Evolutionary conservation across 2,329 filamentous ascomycete species (phyloP).

Genomic region (Neofusicoccum umdonicola): DNA sequence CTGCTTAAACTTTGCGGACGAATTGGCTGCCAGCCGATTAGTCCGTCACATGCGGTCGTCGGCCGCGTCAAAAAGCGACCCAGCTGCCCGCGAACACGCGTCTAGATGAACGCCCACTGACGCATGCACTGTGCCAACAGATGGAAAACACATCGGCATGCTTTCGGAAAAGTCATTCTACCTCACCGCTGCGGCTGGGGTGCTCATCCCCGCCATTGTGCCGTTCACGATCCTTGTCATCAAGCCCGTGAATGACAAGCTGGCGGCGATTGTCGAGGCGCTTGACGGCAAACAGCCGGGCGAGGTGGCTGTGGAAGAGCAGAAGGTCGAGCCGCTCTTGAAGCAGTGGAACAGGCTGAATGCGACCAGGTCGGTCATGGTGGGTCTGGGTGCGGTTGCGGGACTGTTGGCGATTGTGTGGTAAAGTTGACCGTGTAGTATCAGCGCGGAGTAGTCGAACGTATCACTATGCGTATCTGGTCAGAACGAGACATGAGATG

Average conservation of each 20-base stretch:
- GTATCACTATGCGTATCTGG: too few relatives aligned
- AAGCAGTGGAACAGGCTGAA: constrained; percentile 26
- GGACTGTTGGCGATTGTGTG: constrained; percentile 13
- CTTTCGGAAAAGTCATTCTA: constrained; percentile 14
- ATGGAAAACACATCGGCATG: constrained; percentile 14
- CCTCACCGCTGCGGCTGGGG: constrained; percentile 24
- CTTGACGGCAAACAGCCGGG: background rate
- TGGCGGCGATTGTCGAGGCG: constrained; percentile 22
- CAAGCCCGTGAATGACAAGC: constrained; percentile 20
- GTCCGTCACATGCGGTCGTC: background rate
- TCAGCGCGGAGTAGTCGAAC: background rate
- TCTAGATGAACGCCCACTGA: background rate
- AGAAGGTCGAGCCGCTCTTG: constrained; percentile 21
- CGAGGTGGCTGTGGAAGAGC: constrained; percentile 13
- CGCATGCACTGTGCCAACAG: background rate
- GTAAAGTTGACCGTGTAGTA: background rate
- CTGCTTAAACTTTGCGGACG: background rate
- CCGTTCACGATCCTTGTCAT: constrained; percentile 28
- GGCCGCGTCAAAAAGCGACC: too few relatives aligned
- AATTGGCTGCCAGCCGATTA: background rate
- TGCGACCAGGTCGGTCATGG: background rate
- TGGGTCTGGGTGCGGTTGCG: background rate
- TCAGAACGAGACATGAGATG: too few relatives aligned
- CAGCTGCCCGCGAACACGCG: too few relatives aligned
- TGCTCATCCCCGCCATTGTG: constrained; percentile 24